phyloP scores from a whole-genome alignment of 208 protist genomes.

The Strigomonas culicis region DNA sequence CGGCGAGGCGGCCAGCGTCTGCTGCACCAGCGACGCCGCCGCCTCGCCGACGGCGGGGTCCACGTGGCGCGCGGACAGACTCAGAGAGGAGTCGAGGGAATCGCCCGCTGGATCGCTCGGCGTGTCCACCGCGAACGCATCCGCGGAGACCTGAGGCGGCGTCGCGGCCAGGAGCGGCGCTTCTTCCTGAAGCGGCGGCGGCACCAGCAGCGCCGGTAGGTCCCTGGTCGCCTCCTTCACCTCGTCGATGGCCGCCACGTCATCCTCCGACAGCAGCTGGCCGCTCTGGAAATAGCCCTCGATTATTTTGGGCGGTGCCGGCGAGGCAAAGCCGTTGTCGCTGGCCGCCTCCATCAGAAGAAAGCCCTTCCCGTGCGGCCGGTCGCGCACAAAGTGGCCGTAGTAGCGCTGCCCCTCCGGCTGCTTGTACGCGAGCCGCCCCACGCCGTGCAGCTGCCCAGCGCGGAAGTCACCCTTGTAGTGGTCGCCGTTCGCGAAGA shows the following conservation, averaged over 20 bases:
- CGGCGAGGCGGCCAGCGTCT: too few species aligned
- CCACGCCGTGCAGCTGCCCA: conserved; percentile 47
- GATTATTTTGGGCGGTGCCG: conserved; percentile 12
- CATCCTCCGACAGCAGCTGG: conserved; percentile 19
- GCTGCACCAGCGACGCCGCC: too few species aligned
- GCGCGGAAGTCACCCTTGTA: conserved; percentile 46
- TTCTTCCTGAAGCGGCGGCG: neutral
- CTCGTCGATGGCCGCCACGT: conserved; percentile 16
- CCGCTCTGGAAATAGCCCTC: conserved; percentile 36
- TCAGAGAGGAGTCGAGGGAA: too few species aligned
- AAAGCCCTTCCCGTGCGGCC: conserved; percentile 51
- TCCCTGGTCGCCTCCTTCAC: conserved; percentile 18
- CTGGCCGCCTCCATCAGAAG: conserved; percentile 14
- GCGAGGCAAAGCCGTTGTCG: conserved; percentile 6
- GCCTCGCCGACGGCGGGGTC: too few species aligned
- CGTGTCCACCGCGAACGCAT: too few species aligned
- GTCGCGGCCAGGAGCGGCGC: too few species aligned
- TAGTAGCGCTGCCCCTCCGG: conserved; percentile 40
- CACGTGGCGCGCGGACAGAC: too few species aligned
- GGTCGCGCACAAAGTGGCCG: conserved; percentile 49
- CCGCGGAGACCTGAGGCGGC: too few species aligned
- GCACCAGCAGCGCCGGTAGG: conserved; percentile 11
- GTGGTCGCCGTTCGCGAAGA: conserved; percentile 53
- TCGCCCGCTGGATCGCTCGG: too few species aligned
- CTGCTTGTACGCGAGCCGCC: conserved; percentile 30